Base-by-base conservation (phyloP, 1,284 basidiomycete species). In the Microbotryum intermedium region DNA sequence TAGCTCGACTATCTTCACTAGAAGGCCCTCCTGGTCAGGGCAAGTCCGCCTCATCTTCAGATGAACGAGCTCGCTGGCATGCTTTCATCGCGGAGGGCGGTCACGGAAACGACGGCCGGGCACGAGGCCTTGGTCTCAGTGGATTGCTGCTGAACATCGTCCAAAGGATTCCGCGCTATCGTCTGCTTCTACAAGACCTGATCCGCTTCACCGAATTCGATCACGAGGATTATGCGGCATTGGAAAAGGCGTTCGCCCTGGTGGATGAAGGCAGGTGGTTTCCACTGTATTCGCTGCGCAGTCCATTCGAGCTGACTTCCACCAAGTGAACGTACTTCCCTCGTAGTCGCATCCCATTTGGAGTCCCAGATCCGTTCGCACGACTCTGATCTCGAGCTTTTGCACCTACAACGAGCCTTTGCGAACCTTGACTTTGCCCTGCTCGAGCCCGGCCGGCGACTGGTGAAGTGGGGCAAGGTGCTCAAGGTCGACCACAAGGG, bases 61-160 rank as follows among this genome's bases (percentile, higher is more conserved):
- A 51, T 10, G 57, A 39, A 2, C 60, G 21, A 2, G 30, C 16
- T 47, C 53, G 52, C 1, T 71, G 69, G 69, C 53, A 55, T 13
- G 68, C 76, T 0, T 90, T 91, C 25, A 45, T 50, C 4, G 28
- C n/a, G 26, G 25, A 75, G 76, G 9, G 74, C 74, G 28, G 83
- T 83, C 39, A 50, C 53, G 30, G 58, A 70, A 84, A 88, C 73
- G 74, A 77, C 6, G 81, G 86, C 65, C 80, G 82, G 8, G 77
- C 79, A n/a, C 87, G 86, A 81, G 82, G 48, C 83, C 58, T 91
- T 51, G 85, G 84, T 65, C 77, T 92, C 29, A 78, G 84, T 16
- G 87, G 89, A 67, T 90, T 89, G 84, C 79, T 92, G n/a, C 77
- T 92, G 57, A 88, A 84, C 6, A 83, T 90, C 52, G 85, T 92